Evolutionary conservation across 2,329 filamentous ascomycete species (phyloP).

Genomic region (Xylaria sp.): DNA sequence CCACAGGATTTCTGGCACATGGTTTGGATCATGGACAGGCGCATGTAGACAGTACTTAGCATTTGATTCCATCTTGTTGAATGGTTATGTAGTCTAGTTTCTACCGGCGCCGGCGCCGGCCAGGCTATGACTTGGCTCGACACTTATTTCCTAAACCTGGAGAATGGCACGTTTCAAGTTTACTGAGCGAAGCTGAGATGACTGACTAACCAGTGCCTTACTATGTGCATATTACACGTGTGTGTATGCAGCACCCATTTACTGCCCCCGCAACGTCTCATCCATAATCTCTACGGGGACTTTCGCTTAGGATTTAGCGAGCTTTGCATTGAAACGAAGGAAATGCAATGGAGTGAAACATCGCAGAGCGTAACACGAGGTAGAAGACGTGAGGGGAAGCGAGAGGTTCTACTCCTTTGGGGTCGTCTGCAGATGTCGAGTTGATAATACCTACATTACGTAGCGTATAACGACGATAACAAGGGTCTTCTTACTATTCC

Average conservation of each 20-base stretch:
- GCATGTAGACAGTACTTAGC: slow-evolving; percentile 9
- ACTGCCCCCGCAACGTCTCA: neutral
- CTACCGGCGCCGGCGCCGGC: neutral
- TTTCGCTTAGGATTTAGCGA: neutral
- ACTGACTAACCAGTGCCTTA: neutral
- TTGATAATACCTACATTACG: neutral
- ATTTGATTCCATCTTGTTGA: neutral
- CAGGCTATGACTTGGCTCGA: neutral
- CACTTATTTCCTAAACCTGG: neutral
- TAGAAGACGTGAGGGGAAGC: neutral
- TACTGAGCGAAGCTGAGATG: neutral
- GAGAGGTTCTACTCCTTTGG: neutral
- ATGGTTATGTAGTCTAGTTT: neutral
- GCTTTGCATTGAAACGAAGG: neutral
- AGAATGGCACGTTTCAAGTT: neutral
- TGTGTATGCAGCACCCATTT: neutral
- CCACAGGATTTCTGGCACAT: slow-evolving; percentile 30
- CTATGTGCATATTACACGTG: neutral
- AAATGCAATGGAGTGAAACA: neutral
- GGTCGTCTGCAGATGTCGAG: neutral
- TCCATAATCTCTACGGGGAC: neutral
- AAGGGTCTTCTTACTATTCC: no score
- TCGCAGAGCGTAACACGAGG: slow-evolving; percentile 8
- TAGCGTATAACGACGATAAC: neutral
- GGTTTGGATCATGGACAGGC: slow-evolving; percentile 30